A percentile compares a stretch with the other conserved stretches of the same genome.
Evolutionary conservation across 345 rosid genomes (phyloP).

Genomic region (Gossypium bickii): DNA sequence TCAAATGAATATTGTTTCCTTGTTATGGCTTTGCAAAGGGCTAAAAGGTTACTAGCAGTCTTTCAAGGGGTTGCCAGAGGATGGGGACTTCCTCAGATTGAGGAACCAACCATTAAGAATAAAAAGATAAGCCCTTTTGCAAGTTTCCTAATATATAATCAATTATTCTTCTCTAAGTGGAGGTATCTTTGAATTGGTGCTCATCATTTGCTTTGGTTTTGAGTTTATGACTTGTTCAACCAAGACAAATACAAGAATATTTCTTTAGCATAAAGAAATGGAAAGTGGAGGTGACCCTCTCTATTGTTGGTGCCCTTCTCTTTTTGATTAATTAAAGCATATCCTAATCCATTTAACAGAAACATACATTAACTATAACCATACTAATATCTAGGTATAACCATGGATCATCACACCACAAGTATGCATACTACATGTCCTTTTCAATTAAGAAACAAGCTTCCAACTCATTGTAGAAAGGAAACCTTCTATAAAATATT

Average conservation of each 20-base stretch:
- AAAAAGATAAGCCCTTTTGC: neutral
- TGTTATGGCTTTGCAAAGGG: neutral
- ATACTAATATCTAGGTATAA: too few relatives aligned
- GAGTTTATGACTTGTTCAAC: slow-evolving; percentile 15
- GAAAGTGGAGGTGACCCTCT: too few relatives aligned
- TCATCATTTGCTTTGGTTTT: slow-evolving; percentile 16
- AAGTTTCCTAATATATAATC: neutral
- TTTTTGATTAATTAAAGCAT: too few relatives aligned
- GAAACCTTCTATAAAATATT: too few relatives aligned
- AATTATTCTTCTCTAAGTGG: slow-evolving; percentile 15
- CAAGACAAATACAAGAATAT: neutral
- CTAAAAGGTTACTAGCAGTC: neutral
- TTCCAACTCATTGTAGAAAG: neutral
- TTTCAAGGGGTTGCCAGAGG: neutral
- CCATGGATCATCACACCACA: too few relatives aligned
- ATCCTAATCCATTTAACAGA: too few relatives aligned
- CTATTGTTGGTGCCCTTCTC: too few relatives aligned
- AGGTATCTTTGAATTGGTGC: slow-evolving; percentile 7
- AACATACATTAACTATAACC: too few relatives aligned
- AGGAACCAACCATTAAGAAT: slow-evolving; percentile 38
- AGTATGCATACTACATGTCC: too few relatives aligned
- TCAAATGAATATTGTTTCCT: slow-evolving; percentile 13
- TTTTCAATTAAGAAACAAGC: neutral
- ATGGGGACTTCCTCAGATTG: slow-evolving; percentile 36
- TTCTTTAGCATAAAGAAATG: too few relatives aligned